phyloP scores from a whole-genome alignment of 2,329 filamentous ascomycete species.

The Rutstroemia sydowiana region DNA sequence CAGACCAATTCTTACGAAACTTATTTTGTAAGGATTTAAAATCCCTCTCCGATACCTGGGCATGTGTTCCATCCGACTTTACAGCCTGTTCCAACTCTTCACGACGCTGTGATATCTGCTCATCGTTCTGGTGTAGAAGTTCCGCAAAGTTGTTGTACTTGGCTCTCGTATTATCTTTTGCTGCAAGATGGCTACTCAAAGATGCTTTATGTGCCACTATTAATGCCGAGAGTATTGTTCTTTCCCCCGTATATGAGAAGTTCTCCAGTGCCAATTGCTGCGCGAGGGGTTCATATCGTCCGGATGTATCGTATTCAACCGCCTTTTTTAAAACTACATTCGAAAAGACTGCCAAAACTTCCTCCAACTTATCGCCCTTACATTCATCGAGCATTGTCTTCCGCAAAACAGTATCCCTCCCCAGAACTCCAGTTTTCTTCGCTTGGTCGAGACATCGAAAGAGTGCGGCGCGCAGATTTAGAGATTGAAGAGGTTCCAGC shows the following conservation, averaged over 20 bases:
- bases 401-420: constrained; percentile 70
- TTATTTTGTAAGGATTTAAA: constrained; percentile 48
- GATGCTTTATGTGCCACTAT: constrained; percentile 67
- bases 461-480: constrained; percentile 80
- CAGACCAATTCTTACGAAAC: constrained; percentile 70
- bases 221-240: constrained; percentile 53
- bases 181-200: constrained; percentile 49
- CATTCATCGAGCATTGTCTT: constrained; percentile 98
- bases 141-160: constrained; percentile 58
- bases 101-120: constrained; percentile 46
- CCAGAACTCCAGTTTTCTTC: constrained; percentile 80
- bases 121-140: constrained; percentile 56
- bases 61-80: constrained; percentile 25
- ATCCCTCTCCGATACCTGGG: constrained; percentile 13
- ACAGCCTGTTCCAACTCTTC: constrained; percentile 35
- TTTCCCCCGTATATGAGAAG: constrained; percentile 48
- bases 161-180: constrained; percentile 51
- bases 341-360: constrained; percentile 78
- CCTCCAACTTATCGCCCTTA: constrained; percentile 82
- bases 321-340: constrained; percentile 70
- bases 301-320: constrained; percentile 38
- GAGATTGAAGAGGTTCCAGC: constrained; percentile 79
- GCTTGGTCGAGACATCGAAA: constrained; percentile 74
- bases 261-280: constrained; percentile 52
- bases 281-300: constrained; percentile 41